These are phyloP conservation scores for Fusarium haematococcum DNA, from an alignment of 2,329 filamentous ascomycete species.

Conservation along the genomic window DNA sequence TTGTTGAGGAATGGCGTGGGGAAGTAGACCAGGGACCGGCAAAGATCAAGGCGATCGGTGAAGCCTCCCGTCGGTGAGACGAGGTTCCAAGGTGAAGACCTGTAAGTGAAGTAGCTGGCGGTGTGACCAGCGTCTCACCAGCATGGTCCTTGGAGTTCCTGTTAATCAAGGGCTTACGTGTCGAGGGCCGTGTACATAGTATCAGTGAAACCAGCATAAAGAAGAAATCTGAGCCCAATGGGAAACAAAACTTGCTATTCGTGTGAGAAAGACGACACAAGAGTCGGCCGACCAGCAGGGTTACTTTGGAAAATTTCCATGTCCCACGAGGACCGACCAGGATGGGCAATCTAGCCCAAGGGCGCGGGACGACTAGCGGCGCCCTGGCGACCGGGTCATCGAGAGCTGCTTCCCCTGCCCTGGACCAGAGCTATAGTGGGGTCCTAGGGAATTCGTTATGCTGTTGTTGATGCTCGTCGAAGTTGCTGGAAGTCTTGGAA, in stretches of 20 bases:
- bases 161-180: background rate
- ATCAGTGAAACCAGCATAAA: background rate
- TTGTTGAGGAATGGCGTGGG: background rate
- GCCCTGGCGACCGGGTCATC: background rate
- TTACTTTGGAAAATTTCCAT: conserved; percentile 18
- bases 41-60: background rate
- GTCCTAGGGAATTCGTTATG: background rate
- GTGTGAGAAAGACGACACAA: background rate
- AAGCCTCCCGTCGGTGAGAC: background rate
- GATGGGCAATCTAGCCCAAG: background rate
- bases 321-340: conserved; percentile 19
- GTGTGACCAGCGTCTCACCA: conserved; percentile 14
- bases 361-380: conserved; percentile 5
- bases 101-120: conserved; percentile 4
- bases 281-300: background rate
- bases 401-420: background rate
- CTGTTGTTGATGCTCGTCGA: background rate
- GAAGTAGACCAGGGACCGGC: background rate
- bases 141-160: conserved; percentile 1
- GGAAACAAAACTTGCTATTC: background rate
- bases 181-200: background rate
- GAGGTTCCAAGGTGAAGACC: background rate
- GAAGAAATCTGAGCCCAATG: background rate
- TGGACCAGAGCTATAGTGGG: background rate
- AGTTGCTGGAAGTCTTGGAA: background rate